These are phyloP conservation scores for Cyberlindnera maritima DNA, from an alignment of 805 yeast genomes.

Conservation along the genomic window DNA sequence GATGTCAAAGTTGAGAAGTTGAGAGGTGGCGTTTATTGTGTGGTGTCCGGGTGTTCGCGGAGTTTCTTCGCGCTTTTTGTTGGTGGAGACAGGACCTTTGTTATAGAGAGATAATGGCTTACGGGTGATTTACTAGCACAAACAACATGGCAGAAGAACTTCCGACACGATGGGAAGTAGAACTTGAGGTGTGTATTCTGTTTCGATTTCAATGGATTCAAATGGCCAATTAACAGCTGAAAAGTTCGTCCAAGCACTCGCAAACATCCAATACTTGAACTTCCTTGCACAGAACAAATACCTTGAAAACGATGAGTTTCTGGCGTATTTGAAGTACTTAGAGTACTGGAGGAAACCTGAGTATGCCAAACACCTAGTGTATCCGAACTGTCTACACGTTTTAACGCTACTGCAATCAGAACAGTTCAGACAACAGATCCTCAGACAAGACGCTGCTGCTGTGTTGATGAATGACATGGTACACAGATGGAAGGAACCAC, in stretches of 20 bases:
- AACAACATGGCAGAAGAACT: conserved; percentile 30
- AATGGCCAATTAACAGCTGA: not conserved
- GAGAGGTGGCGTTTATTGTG: not conserved
- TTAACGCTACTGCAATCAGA: conserved; percentile 47
- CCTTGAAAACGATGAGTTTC: conserved; percentile 66
- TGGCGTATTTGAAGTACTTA: conserved; percentile 73
- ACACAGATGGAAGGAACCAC: conserved; percentile 49
- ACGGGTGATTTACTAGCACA: too few relatives aligned
- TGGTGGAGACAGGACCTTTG: too few relatives aligned
- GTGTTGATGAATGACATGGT: conserved; percentile 75
- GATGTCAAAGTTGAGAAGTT: too few relatives aligned
- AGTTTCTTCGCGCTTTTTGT: too few relatives aligned
- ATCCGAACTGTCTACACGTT: conserved; percentile 86
- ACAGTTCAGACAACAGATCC: conserved; percentile 52
- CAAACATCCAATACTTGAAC: conserved; percentile 84
- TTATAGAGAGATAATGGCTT: too few relatives aligned
- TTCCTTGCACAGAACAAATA: conserved; percentile 82
- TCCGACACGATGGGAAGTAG: conserved; percentile 88
- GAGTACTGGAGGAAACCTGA: conserved; percentile 82
- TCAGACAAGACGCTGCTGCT: conserved; percentile 55
- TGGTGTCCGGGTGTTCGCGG: conserved; percentile 3
- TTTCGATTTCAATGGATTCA: too few relatives aligned
- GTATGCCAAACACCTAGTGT: conserved; percentile 66
- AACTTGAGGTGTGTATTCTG: conserved; percentile 57
- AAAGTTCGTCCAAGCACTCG: conserved; percentile 85